Evolutionary conservation across 2,329 filamentous ascomycete species (phyloP).

Genomic region (Fusarium bactridioides): DNA sequence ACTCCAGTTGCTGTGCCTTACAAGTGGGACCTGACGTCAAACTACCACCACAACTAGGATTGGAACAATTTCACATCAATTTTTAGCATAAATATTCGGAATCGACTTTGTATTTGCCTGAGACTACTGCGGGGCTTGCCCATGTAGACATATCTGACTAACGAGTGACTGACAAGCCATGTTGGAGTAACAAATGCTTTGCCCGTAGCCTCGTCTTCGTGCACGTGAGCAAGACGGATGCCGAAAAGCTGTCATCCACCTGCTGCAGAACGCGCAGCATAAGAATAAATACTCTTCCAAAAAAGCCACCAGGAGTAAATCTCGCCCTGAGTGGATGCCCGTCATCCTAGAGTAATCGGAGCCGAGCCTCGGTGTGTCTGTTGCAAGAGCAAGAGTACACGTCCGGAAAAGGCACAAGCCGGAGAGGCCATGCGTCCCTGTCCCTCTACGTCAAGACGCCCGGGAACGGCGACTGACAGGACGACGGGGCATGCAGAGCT

Average conservation of each 20-base stretch:
- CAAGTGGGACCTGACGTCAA: conserved; percentile 5
- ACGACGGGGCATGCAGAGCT: conserved; percentile 51
- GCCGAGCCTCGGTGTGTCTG: conserved; percentile 44
- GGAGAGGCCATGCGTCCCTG: conserved; percentile 44
- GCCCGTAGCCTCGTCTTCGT: conserved; percentile 44
- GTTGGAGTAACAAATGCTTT: conserved; percentile 37
- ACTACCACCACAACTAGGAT: neutral
- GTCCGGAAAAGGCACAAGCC: conserved; percentile 43
- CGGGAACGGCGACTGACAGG: conserved; percentile 47
- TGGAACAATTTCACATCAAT: conserved; percentile 1
- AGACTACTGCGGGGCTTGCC: conserved; percentile 48
- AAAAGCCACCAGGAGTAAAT: conserved; percentile 39
- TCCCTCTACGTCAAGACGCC: conserved; percentile 45
- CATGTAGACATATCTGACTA: conserved; percentile 41
- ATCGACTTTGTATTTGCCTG: conserved; percentile 43
- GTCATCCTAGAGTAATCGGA: conserved; percentile 45
- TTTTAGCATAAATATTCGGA: conserved; percentile 22
- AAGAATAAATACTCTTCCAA: conserved; percentile 41
- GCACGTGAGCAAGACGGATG: conserved; percentile 33
- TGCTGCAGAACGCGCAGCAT: conserved; percentile 33
- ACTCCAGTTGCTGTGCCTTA: neutral
- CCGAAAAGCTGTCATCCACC: conserved; percentile 5
- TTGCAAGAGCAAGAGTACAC: conserved; percentile 33
- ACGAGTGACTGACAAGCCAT: conserved; percentile 48
- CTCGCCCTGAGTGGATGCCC: conserved; percentile 44